Percentiles rank a stretch among this genome's conserved stretches.
phyloP scores from a whole-genome alignment of 2,329 filamentous ascomycete genomes.

The Fusarium begoniae region DNA sequence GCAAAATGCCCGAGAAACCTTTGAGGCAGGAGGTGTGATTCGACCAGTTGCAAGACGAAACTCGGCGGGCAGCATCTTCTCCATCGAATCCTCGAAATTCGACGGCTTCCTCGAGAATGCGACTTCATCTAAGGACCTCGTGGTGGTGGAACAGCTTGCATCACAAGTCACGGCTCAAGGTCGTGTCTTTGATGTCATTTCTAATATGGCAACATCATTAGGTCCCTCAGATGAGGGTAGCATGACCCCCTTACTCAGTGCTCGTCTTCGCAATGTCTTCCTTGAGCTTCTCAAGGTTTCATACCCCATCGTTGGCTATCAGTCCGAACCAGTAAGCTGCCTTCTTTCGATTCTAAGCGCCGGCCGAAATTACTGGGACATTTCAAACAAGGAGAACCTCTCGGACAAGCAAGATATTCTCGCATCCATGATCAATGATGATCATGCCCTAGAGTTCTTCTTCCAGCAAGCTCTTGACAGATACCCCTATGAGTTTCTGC shows the following conservation, averaged over 20 bases:
- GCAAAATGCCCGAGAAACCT: constrained; percentile 66
- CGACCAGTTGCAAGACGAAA: constrained; percentile 60
- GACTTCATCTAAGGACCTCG: constrained; percentile 60
- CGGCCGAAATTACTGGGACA: constrained; percentile 63
- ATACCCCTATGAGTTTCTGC: constrained; percentile 86
- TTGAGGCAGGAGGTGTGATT: constrained; percentile 58
- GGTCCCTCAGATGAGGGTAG: constrained; percentile 57
- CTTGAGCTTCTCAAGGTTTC: constrained; percentile 76
- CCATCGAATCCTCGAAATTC: constrained; percentile 68
- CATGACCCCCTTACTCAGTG: constrained; percentile 65
- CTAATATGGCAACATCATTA: constrained; percentile 58
- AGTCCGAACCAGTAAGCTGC: constrained; percentile 73
- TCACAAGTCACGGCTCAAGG: constrained; percentile 58
- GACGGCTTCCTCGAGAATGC: constrained; percentile 65
- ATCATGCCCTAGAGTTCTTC: constrained; percentile 63
- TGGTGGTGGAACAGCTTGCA: constrained; percentile 61
- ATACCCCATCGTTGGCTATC: constrained; percentile 75
- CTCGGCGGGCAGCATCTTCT: constrained; percentile 69
- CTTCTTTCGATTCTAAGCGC: constrained; percentile 71
- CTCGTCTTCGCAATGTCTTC: constrained; percentile 70
- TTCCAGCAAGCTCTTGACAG: constrained; percentile 77
- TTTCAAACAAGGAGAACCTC: constrained; percentile 50
- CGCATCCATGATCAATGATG: constrained; percentile 48
- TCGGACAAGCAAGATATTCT: constrained; percentile 47
- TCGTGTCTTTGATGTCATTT: constrained; percentile 63